Conservation (phyloP, 495 filamentous ascomycete species). For the Podospora conica region DNA sequence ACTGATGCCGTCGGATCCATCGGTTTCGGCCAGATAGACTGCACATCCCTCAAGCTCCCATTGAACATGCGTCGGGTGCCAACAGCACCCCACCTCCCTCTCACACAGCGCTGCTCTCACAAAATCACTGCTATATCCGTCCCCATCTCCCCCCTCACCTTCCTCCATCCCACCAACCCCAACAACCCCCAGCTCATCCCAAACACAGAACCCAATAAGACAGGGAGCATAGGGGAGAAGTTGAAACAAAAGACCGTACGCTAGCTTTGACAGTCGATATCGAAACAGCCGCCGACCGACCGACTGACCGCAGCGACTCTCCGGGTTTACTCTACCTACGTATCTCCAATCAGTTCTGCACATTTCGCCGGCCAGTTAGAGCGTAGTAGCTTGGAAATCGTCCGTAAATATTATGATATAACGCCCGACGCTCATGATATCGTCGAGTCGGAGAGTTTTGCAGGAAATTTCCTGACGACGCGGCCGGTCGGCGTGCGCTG, state of each 20-base stretch:
- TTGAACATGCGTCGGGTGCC: too few species aligned
- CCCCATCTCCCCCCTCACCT: too few species aligned
- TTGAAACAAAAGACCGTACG: neutral
- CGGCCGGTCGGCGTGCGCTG: neutral
- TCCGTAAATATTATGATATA: neutral
- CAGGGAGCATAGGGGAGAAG: too few species aligned
- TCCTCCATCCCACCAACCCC: too few species aligned
- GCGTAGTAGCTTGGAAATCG: neutral
- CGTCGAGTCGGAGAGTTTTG: neutral
- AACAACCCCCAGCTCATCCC: too few species aligned
- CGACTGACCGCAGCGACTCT: neutral
- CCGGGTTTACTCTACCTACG: neutral
- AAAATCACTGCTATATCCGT: too few species aligned
- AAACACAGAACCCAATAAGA: too few species aligned
- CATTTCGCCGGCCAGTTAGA: neutral
- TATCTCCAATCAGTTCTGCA: neutral
- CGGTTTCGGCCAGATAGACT: too few species aligned
- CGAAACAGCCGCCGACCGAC: neutral
- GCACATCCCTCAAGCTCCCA: too few species aligned
- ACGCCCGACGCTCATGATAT: neutral
- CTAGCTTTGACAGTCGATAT: neutral
- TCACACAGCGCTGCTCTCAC: too few species aligned
- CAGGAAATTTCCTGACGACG: neutral
- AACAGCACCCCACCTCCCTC: too few species aligned
- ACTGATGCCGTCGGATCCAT: too few species aligned